phyloP scores from a whole-genome alignment of 257 asterid genomes.

The Gentiana macrophylla region DNA sequence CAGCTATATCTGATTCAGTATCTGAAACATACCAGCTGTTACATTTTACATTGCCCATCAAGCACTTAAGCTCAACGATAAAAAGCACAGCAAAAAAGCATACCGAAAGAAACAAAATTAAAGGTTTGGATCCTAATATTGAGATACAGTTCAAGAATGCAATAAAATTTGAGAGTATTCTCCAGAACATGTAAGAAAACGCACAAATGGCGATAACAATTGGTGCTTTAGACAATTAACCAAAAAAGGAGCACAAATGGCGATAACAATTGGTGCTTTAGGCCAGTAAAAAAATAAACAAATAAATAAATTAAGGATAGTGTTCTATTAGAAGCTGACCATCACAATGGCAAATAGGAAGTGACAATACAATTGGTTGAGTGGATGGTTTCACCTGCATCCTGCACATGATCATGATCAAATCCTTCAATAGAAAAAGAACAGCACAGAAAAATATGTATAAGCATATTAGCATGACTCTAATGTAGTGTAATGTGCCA shows the following conservation, averaged over 20 bases:
- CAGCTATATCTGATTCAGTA: conserved; percentile 60
- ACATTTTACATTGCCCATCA: conserved; percentile 1
- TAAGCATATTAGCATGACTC: not conserved
- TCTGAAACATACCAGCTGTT: conserved; percentile 27
- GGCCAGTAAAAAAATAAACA: too few relatives aligned
- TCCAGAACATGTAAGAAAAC: too few relatives aligned
- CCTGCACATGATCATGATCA: conserved; percentile 38
- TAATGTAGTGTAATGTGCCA: not conserved
- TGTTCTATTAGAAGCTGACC: conserved; percentile 39
- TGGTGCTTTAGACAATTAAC: not conserved
- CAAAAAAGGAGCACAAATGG: not conserved
- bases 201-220: not conserved
- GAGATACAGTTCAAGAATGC: not conserved
- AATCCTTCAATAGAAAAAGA: conserved; percentile 1
- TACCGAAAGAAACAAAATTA: not conserved
- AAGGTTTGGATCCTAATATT: not conserved
- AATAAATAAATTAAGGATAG: too few relatives aligned
- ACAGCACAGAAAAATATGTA: not conserved
- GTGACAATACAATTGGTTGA: conserved; percentile 82
- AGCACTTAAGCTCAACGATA: not conserved
- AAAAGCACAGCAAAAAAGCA: not conserved
- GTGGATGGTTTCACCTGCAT: conserved; percentile 87
- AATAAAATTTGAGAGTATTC: not conserved
- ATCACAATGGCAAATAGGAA: conserved; percentile 76
- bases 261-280: not conserved